Evolutionary conservation across 345 rosid genomes (phyloP).

Genomic region (Eucalyptus regnans): DNA sequence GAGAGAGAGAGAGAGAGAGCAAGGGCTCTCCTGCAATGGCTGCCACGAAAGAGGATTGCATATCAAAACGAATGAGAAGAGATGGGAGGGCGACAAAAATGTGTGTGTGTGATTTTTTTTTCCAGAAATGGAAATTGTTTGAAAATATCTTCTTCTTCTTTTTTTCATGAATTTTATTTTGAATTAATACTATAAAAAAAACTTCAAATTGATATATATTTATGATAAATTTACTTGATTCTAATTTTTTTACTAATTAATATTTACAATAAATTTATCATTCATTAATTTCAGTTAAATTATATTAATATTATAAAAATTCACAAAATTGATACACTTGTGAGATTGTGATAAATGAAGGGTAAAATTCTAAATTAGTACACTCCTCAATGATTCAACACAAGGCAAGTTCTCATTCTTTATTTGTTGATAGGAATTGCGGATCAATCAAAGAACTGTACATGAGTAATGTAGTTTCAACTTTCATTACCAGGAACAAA

Average conservation of each 20-base stretch:
- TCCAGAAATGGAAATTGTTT: neutral
- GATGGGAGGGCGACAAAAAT: neutral
- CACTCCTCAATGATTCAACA: fast-evolving
- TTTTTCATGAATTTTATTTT: neutral
- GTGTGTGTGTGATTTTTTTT: too few relatives aligned
- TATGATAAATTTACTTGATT: too few relatives aligned
- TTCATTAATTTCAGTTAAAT: fast-evolving
- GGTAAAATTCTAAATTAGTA: too few relatives aligned
- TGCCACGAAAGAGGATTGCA: neutral
- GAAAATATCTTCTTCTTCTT: neutral
- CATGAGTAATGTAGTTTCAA: neutral
- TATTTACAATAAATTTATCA: too few relatives aligned
- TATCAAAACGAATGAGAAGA: neutral
- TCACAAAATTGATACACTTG: fast-evolving
- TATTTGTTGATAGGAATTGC: fast-evolving
- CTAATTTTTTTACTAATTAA: too few relatives aligned
- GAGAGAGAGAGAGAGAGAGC: neutral
- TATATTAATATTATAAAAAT: too few relatives aligned
- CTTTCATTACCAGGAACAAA: neutral
- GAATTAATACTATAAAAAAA: too few relatives aligned
- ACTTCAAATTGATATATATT: fast-evolving
- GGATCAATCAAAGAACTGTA: neutral
- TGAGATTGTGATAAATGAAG: too few relatives aligned
- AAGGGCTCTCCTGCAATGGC: neutral
- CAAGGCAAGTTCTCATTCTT: neutral